A percentile compares a stretch with the other conserved stretches of the same genome.
These are phyloP conservation scores for Penicillium desertorum DNA, from an alignment of 495 filamentous ascomycete species.

Conservation along the genomic window DNA sequence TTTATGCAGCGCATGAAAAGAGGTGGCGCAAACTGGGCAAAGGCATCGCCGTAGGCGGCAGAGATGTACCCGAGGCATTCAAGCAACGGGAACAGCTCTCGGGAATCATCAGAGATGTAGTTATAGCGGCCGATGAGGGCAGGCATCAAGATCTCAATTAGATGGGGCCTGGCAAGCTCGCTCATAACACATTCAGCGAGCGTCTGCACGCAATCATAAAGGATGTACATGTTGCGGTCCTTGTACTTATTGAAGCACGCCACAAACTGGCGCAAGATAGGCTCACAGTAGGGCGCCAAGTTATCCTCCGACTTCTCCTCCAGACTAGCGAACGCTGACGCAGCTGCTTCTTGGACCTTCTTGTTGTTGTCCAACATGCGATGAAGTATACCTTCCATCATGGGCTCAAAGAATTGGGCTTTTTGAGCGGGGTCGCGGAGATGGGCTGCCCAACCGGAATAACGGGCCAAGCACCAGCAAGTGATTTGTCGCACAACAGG, in stretches of 20 bases:
- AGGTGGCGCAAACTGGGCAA: constrained; percentile 77
- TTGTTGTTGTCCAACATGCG: constrained; percentile 98
- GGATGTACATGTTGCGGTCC: constrained; percentile 96
- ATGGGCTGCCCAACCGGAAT: constrained; percentile 88
- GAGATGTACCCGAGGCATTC: constrained; percentile 96
- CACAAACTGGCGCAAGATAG: constrained; percentile 91
- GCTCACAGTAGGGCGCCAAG: constrained; percentile 79
- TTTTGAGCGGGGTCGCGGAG: constrained; percentile 64
- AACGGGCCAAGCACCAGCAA: constrained; percentile 94
- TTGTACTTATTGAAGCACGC: constrained; percentile 92
- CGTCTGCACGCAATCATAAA: constrained; percentile 98
- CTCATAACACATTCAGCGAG: constrained; percentile 88
- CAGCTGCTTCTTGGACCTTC: constrained; percentile 94
- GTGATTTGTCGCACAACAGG: constrained; percentile 97
- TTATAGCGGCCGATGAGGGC: constrained; percentile 89
- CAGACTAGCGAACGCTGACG: constrained; percentile 92
- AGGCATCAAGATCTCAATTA: constrained; percentile 88
- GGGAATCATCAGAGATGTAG: constrained; percentile 80
- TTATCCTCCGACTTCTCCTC: constrained; percentile 87
- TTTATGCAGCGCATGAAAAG: constrained; percentile 83
- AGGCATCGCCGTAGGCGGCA: constrained; percentile 77
- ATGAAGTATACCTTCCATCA: constrained; percentile 94
- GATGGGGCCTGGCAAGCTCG: constrained; percentile 70
- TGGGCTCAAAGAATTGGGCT: constrained; percentile 82
- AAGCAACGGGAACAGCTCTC: constrained; percentile 90